Base-by-base conservation (phyloP, 2,329 filamentous ascomycete species). In the Cytospora piceae region DNA sequence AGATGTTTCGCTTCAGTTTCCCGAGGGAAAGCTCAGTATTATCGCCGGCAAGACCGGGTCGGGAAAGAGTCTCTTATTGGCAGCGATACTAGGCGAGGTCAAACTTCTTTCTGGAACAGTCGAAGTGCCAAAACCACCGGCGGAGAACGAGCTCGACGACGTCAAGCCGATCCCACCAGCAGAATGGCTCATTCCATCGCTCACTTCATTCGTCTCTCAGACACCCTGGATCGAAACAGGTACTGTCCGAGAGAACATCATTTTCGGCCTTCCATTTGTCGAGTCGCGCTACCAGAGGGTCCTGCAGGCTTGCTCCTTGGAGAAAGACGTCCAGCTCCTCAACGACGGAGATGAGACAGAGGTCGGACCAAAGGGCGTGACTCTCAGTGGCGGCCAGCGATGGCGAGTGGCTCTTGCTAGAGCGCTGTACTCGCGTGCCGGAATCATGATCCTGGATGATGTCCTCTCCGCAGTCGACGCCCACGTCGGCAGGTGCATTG, bases 381-480 rank as follows among this genome's bases (percentile, higher is more conserved):
- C 77, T 2, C 73, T 83, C 3, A 80, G 77, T 6, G 81, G 81
- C 6, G 81, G 81, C 0, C 81, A 83, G 64, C 78, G 80, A 31
- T 80, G 79, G 75, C 76, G 81, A 2, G 74, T 82, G 2, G 78
- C 79, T 2, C 74, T 83, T 1, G 81, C 81, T 0, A 76, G 81
- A 37, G 81, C 80, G 0, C 69, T 82, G 9, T 83, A 83, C 69
- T 81, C 79, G 0, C 74, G 74, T 1, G 78, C 79, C 0, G 75
- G 77, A 0, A 80, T 80, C 2, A 70, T 82, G n/a, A 70, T 83
- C 20, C 71, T 84, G 4, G 81, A 84, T 59, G 82, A 84, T 60
- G 77, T 81, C 1, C 76, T 82, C 0, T 87, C 83, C 63, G 85
- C 87, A 2, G 74, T 80, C 46, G 77, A 80, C 58, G 74, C 78